Conservation (phyloP, 257 asterid genomes). For the Scutellaria barbata region DNA sequence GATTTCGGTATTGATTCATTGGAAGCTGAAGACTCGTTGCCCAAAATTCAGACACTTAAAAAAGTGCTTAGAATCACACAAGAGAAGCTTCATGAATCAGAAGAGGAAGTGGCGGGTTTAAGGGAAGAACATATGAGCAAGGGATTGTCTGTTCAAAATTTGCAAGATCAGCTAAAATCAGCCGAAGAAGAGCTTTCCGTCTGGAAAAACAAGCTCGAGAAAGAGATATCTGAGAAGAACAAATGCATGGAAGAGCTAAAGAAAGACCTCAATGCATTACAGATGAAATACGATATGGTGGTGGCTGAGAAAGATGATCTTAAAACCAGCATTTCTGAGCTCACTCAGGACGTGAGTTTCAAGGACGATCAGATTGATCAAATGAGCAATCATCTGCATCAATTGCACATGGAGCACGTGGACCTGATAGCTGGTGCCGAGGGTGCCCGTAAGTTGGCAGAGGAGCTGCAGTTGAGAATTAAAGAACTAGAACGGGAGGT, state of each 20-base stretch:
- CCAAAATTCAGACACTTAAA: conserved; percentile 48
- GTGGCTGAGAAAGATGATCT: conserved; percentile 49
- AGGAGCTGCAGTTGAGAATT: conserved; percentile 53
- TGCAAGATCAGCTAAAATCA: conserved; percentile 54
- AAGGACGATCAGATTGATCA: conserved; percentile 58
- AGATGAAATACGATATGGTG: conserved; percentile 38
- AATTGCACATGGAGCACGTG: conserved; percentile 64
- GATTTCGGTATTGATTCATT: conserved; percentile 13
- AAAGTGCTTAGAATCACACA: conserved; percentile 52
- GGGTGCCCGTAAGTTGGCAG: conserved; percentile 45
- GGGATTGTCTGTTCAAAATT: conserved; percentile 37
- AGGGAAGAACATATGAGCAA: conserved; percentile 52
- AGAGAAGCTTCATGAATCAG: conserved; percentile 59
- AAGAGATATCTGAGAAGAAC: conserved; percentile 46
- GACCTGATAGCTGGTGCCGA: conserved; percentile 53
- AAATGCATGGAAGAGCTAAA: conserved; percentile 43
- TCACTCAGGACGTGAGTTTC: conserved; percentile 40
- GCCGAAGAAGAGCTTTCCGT: conserved; percentile 49
- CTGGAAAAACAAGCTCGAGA: conserved; percentile 64
- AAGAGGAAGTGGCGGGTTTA: conserved; percentile 50
- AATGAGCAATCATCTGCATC: conserved; percentile 65
- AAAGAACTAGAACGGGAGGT: conserved; percentile 65
- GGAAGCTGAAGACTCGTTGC: conserved; percentile 41
- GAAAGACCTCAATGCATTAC: conserved; percentile 39
- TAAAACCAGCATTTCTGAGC: conserved; percentile 36